Conservation (phyloP, 768 basidiomycete species). For the Suillus plorans region DNA sequence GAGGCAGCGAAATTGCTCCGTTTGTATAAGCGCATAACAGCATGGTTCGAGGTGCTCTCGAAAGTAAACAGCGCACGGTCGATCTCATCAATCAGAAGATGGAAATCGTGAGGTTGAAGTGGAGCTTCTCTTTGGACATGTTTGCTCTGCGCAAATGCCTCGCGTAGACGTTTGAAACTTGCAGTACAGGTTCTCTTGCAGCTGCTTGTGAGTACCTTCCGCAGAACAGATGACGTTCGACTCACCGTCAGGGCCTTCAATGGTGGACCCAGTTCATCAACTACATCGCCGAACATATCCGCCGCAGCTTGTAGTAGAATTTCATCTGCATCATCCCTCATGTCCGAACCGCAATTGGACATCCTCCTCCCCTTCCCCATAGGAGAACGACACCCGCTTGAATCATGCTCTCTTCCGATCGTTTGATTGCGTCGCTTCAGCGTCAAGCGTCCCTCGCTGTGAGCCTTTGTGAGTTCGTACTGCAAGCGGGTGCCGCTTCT, state of each 20-base stretch:
- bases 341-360: constrained; percentile 32
- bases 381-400: constrained; percentile 4
- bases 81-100: constrained; percentile 61
- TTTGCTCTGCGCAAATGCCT: constrained; percentile 54
- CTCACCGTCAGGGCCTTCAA: constrained; percentile 71
- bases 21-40: constrained; percentile 73
- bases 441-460: constrained; percentile 43
- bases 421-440: constrained; percentile 23
- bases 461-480: constrained; percentile 72
- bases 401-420: constrained; percentile 17
- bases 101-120: constrained; percentile 59
- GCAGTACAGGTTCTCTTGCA: constrained; percentile 57
- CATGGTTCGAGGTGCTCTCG: constrained; percentile 82
- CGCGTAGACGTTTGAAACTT: constrained; percentile 62
- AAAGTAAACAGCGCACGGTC: constrained; percentile 70
- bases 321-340: constrained; percentile 44
- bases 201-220: neutral
- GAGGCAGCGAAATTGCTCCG: constrained; percentile 39
- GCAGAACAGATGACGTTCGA: constrained; percentile 7
- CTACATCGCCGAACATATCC: constrained; percentile 72
- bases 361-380: constrained; percentile 23
- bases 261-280: constrained; percentile 80
- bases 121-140: constrained; percentile 31
- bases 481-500: constrained; percentile 83
- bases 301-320: constrained; percentile 51